Evolutionary conservation across 139 green algal genomes (phyloP).

Genomic region (Micromonas pusilla): DNA sequence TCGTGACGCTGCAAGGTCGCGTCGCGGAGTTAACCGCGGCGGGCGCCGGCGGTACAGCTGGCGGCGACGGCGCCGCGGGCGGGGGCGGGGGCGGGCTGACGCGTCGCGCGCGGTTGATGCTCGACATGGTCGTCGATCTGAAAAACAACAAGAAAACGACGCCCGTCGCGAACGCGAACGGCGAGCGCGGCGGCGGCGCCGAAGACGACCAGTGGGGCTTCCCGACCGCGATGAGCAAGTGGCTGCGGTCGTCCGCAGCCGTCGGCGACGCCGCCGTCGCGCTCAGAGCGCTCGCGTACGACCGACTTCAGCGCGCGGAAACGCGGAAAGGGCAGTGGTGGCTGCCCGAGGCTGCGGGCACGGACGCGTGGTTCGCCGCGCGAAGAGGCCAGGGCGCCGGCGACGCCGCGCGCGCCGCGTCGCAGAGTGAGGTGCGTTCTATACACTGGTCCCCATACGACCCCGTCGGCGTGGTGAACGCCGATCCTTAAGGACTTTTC

Average conservation of each 20-base stretch:
- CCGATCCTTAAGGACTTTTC: too few species aligned
- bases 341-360: conserved; percentile 17
- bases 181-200: not conserved
- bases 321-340: conserved; percentile 14
- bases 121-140: conserved; percentile 30
- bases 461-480: too few species aligned
- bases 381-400: not conserved
- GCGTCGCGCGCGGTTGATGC: conserved; percentile 15
- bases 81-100: conserved; percentile 1
- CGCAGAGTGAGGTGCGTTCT: too few species aligned
- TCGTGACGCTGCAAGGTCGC: conserved; percentile 11
- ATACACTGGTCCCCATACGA: too few species aligned
- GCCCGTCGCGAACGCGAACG: not conserved
- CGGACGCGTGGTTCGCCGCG: conserved; percentile 10
- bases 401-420: not conserved
- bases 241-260: not conserved
- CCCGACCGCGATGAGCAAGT: not conserved
- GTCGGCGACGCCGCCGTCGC: conserved; percentile 12
- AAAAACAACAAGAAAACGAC: conserved; percentile 29
- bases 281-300: conserved; percentile 8
- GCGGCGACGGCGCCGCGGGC: not conserved
- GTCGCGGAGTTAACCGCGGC: not conserved
- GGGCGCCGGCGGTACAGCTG: not conserved
- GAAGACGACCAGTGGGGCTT: conserved; percentile 12
- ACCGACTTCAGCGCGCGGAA: not conserved